Evolutionary conservation across 208 protist genomes (phyloP).

Genomic region (Pavlovales sp.): DNA sequence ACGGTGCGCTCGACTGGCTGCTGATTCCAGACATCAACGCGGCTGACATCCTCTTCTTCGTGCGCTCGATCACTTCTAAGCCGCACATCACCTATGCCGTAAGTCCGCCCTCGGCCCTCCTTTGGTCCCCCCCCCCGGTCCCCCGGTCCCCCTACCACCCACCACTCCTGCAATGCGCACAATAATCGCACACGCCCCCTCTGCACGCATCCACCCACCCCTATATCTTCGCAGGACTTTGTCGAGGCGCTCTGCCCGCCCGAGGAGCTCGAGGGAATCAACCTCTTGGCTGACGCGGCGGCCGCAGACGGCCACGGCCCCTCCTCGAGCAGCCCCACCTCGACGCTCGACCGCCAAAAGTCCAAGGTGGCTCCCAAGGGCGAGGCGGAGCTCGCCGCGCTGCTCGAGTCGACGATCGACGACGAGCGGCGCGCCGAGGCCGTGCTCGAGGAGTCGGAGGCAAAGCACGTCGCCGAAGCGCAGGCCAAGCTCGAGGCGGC

Average conservation of each 20-base stretch:
- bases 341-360: background rate
- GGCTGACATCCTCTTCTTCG: conserved; percentile 12
- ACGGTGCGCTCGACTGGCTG: conserved; percentile 35
- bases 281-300: background rate
- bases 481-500: background rate
- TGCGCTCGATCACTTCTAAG: background rate
- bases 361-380: background rate
- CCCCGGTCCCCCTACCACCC: too few species aligned
- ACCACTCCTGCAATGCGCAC: too few species aligned
- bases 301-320: background rate
- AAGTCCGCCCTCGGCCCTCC: too few species aligned
- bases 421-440: background rate
- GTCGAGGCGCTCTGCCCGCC: conserved; percentile 14
- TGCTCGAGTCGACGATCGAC: background rate
- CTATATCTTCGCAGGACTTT: too few species aligned
- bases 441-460: background rate
- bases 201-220: too few species aligned
- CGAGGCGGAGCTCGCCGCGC: background rate
- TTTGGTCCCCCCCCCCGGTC: too few species aligned
- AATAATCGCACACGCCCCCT: too few species aligned
- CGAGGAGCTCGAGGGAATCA: background rate
- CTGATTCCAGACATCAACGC: background rate
- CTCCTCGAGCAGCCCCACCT: too few species aligned
- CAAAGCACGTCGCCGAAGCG: too few species aligned
- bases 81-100: background rate